These are phyloP conservation scores for Dryas integrifolia DNA, from an alignment of 331 rosid species.

Conservation along the genomic window DNA sequence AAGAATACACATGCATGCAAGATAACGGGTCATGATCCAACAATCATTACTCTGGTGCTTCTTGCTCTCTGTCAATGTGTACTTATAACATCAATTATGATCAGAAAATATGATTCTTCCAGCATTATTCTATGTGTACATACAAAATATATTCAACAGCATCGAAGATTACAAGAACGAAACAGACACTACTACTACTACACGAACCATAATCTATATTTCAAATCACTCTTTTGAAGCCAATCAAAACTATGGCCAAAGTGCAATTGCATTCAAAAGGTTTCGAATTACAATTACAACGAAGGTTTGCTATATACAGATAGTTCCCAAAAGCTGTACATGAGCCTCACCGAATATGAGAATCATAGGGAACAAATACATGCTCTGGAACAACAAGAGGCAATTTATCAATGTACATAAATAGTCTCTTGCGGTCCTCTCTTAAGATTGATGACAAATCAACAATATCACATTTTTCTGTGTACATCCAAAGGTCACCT, in stretches of 20 bases:
- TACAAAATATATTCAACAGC: neutral
- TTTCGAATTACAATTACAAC: slow-evolving; percentile 31
- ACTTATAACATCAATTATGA: no score
- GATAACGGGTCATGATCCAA: neutral
- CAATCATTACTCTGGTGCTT: neutral
- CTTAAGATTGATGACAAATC: slow-evolving; percentile 55
- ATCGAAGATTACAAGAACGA: neutral
- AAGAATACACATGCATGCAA: slow-evolving; percentile 31
- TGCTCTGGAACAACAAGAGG: slow-evolving; percentile 66
- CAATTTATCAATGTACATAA: slow-evolving; percentile 65
- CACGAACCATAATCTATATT: neutral
- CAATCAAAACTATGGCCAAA: slow-evolving; percentile 20
- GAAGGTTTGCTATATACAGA: slow-evolving; percentile 26
- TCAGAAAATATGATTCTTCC: no score
- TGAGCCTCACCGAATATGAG: slow-evolving; percentile 45
- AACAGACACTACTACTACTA: neutral
- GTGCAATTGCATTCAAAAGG: slow-evolving; percentile 18
- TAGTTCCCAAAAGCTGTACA: slow-evolving; percentile 23
- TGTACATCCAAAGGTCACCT: slow-evolving; percentile 82
- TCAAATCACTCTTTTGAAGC: slow-evolving; percentile 5
- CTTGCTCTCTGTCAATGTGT: neutral
- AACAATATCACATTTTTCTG: slow-evolving; percentile 53
- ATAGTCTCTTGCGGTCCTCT: slow-evolving; percentile 68
- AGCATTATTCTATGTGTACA: neutral
- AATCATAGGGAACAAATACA: slow-evolving; percentile 52